phyloP scores from a whole-genome alignment of 371 early-diverging fungal species.

The Chytridiales sp. region DNA sequence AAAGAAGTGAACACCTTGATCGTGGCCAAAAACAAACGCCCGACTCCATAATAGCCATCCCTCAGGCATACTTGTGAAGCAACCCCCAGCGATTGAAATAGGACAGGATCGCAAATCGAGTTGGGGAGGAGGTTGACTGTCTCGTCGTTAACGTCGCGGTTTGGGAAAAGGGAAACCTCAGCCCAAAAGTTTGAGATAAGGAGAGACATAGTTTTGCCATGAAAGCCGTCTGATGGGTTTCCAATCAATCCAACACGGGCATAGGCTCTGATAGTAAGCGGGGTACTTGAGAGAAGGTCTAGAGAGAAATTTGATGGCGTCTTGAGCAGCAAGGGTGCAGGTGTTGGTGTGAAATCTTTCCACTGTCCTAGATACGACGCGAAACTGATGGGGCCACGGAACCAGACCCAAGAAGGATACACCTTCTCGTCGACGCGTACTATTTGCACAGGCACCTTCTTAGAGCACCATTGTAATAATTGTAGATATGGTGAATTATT shows the following conservation, averaged over 20 bases:
- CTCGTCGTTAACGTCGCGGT: conserved; percentile 31
- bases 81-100: conserved; percentile 45
- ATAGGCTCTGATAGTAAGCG: too few species aligned
- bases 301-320: too few species aligned
- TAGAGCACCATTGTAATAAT: too few species aligned
- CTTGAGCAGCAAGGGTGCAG: too few species aligned
- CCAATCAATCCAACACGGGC: conserved; percentile 73
- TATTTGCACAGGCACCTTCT: too few species aligned
- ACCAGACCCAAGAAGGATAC: too few species aligned
- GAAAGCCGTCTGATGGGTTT: conserved; percentile 72
- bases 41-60: conserved; percentile 64
- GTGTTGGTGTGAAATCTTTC: too few species aligned
- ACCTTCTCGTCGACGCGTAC: too few species aligned
- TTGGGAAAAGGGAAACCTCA: conserved; percentile 58
- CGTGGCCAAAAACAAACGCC: conserved; percentile 58
- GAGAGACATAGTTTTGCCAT: conserved; percentile 64
- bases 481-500: too few species aligned
- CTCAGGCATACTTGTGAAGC: conserved; percentile 41
- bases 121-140: conserved; percentile 48
- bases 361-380: too few species aligned
- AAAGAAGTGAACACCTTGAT: conserved; percentile 59
- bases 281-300: too few species aligned
- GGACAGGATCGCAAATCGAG: conserved; percentile 48
- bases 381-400: too few species aligned
- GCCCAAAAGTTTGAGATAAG: conserved; percentile 69